Conservation (phyloP, 495 filamentous ascomycete genomes). For the Tetracladium setigerum region DNA sequence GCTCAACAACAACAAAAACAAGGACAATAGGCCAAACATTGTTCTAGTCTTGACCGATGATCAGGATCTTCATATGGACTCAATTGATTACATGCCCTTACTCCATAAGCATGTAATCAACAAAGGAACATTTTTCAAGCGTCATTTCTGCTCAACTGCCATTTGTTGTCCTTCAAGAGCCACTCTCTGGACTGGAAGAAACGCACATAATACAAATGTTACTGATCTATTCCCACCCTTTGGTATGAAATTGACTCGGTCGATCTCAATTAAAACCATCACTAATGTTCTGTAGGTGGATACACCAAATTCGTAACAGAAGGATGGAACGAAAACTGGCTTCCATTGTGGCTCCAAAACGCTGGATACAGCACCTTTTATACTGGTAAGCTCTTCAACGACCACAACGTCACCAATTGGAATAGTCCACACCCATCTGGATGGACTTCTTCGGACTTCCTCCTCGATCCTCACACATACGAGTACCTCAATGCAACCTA, state of each 20-base stretch:
- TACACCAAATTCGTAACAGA: constrained; percentile 58
- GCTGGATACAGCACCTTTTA: constrained; percentile 63
- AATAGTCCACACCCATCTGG: constrained; percentile 45
- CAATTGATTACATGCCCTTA: constrained; percentile 45
- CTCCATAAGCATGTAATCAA: constrained; percentile 39
- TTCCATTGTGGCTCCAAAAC: constrained; percentile 58
- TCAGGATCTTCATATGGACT: constrained; percentile 48
- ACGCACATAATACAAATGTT: constrained; percentile 65
- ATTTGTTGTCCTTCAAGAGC: constrained; percentile 57
- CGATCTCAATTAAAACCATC: not conserved
- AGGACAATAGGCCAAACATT: constrained; percentile 32
- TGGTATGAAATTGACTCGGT: constrained; percentile 28
- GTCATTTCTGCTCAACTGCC: constrained; percentile 51
- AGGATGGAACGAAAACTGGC: constrained; percentile 54
- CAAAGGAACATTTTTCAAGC: constrained; percentile 41
- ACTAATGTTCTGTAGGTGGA: constrained; percentile 34
- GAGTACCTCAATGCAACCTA: constrained; percentile 56
- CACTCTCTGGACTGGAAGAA: constrained; percentile 52
- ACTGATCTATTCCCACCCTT: constrained; percentile 57
- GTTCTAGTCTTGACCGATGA: constrained; percentile 55
- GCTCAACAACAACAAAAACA: not conserved
- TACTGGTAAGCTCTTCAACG: constrained; percentile 61
- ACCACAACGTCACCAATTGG: constrained; percentile 46
- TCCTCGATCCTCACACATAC: constrained; percentile 61
- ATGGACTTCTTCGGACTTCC: constrained; percentile 51